Evolutionary conservation across 768 basidiomycete genomes (phyloP).

Genomic region (Russula dissimulans): DNA sequence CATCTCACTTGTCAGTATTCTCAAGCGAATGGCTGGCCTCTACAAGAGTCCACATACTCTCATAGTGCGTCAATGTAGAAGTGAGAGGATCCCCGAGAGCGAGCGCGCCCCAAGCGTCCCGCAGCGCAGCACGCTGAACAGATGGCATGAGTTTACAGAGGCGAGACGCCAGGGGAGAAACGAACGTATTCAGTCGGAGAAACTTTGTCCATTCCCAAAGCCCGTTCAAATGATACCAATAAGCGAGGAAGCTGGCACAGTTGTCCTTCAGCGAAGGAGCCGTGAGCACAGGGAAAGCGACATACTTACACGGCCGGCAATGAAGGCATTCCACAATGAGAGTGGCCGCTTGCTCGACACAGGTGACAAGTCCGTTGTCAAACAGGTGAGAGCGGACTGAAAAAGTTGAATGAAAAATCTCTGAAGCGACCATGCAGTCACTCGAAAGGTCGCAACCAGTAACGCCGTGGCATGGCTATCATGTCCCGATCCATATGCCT

Average conservation of each 20-base stretch:
- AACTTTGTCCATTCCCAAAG: constrained; percentile 42
- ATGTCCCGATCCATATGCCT: constrained; percentile 15
- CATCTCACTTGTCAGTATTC: constrained; percentile 11
- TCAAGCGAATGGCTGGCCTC: not conserved
- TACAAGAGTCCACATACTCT: constrained; percentile 15
- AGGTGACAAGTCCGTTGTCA: constrained; percentile 41
- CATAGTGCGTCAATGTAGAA: constrained; percentile 12
- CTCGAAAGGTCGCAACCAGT: constrained; percentile 47
- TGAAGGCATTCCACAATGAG: constrained; percentile 60
- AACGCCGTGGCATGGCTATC: constrained; percentile 39
- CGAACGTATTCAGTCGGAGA: constrained; percentile 53
- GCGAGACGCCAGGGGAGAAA: not conserved
- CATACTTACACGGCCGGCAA: constrained; percentile 55
- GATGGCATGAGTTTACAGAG: not conserved
- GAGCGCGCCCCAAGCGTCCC: constrained; percentile 15
- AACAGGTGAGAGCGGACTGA: constrained; percentile 50
- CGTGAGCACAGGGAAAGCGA: not conserved
- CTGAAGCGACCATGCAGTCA: constrained; percentile 53
- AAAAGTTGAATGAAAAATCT: constrained; percentile 64
- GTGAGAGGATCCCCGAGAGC: constrained; percentile 9
- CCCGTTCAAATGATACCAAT: constrained; percentile 45
- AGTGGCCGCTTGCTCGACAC: constrained; percentile 26
- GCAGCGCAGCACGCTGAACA: constrained; percentile 12
- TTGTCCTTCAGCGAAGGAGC: constrained; percentile 1
- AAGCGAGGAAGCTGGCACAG: constrained; percentile 49